Evolutionary conservation across 108 stramenopile species (phyloP), one percentile per base, ranked within the genome.

Genomic region (Stephanodiscus minutulus): DNA sequence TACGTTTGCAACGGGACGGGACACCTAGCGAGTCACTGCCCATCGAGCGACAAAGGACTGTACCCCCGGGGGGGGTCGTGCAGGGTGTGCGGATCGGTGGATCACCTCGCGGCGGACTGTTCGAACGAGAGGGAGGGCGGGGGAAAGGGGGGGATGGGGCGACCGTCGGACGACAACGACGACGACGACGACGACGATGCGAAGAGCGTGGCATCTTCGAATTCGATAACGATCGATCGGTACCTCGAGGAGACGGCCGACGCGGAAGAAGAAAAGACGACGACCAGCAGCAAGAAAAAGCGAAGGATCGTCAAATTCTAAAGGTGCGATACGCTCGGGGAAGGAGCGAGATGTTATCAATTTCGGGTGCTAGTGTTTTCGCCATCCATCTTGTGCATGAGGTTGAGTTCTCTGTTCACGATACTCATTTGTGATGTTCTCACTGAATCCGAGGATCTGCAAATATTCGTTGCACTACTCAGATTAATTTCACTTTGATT

Each of bases 31-130:
- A 77, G 84, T 24, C 48, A 70, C 25, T 94, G 93, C 66, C 76
- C 87, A 2, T 27, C 83, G 36, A 91, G 87, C 74, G 64, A 59
- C 35, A 79, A 83, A 24, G 90, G 92, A 5, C 75, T 94, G 17
- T 91, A 85, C 69, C 84, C 91, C 15, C 84, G 86, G 57, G 93
- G 93, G n/a, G 88, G 89, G 17, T 64, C 68, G 0, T 93, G 91
- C 65, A 79, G 86, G 39, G 48, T 61, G 7, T 93, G 91, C 74
- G 91, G 91, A n/a, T 79, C 82, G 25, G 72, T 57, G 2, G 67
- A 81, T 55, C 91, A 93, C 68, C 58, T 82, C 31, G 83, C 83
- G 15, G 67, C 28, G 15, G 64, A 85, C 43, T 92, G 91, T 72
- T 84, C 87, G 11, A n/a, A n/a, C n/a, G 73, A 83, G 24, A 82